Base-by-base conservation (phyloP, 495 filamentous ascomycete genomes). In the Jackrogersella multiformis region DNA sequence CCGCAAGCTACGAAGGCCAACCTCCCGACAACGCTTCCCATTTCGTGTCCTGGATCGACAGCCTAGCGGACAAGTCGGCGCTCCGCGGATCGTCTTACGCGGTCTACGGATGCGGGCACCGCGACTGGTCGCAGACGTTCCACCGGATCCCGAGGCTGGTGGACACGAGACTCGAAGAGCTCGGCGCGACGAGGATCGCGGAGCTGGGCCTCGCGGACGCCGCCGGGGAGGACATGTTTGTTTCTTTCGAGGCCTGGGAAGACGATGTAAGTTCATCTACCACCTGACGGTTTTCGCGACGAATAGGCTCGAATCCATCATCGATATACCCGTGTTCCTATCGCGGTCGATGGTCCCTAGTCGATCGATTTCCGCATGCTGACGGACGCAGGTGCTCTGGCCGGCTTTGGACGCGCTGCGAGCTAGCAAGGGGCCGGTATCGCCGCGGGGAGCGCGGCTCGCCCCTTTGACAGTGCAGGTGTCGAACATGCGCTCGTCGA, bases 1-100 rank as follows among this genome's bases (percentile, higher is more conserved):
- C 88, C 2, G 84, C 89, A 0, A 89, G 87, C 4, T 94, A 92
- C 57, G 91, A 94, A 66, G 91, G 91, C 2, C 80, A 90, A 57
- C 90, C 91, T 0, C 86, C 90, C 0, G 89, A 93, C 57, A 93
- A 94, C 52, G 91, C 90, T 0, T 81, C 80, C 0, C 83, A 86
- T 51, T 94, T 93, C 68, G 82, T 88, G 36, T 77, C 83, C 34
- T 94, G 90, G 90, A 51, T 92, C 4, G 78, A 82, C 46, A 76
- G 66, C 13, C 71, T 88, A 8, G 80, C 87, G 64, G 85, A 72
- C 0, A 73, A 78, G 23, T 74, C 74, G 2, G 76, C 78, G 12
- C 73, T 89, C 1, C 72, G 83, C 30, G 82, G 81, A n/a, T 81
- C 87, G 0, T 77, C 83, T 8, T 94, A 87, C 69, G 81, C 89